phyloP scores from a whole-genome alignment of 345 rosid species.

The Eucalyptus pauciflora region DNA sequence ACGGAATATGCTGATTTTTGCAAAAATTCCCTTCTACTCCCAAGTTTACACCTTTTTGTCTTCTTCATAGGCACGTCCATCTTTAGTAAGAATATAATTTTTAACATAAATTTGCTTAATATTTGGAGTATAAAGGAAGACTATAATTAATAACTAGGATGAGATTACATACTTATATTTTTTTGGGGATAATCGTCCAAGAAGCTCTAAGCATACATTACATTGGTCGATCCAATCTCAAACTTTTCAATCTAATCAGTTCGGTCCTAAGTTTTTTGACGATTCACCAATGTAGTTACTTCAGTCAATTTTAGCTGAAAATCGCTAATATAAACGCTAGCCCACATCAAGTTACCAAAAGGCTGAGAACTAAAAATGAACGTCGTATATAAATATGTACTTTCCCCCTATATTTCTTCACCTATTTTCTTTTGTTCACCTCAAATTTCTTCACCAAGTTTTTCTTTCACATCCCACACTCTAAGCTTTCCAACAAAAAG shows the following conservation, averaged over 20 bases:
- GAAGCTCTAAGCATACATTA: not conserved
- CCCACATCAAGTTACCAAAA: not conserved
- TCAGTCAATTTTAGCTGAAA: not conserved
- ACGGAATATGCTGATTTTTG: not conserved
- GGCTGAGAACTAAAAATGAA: not conserved
- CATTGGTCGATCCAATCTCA: fast-evolving
- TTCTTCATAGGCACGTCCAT: too few relatives aligned
- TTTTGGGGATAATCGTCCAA: not conserved
- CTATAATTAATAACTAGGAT: too few relatives aligned
- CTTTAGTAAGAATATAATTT: not conserved
- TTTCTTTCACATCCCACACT: not conserved
- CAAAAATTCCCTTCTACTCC: not conserved
- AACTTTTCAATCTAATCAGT: not conserved
- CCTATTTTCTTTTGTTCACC: not conserved
- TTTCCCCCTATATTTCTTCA: not conserved
- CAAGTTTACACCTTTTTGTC: not conserved
- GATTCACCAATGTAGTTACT: too few relatives aligned
- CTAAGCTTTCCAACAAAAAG: not conserved
- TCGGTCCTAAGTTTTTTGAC: not conserved
- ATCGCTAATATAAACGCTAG: too few relatives aligned
- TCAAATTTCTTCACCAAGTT: not conserved
- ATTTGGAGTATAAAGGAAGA: not conserved
- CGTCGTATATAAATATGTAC: not conserved
- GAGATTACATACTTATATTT: too few relatives aligned
- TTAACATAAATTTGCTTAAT: not conserved